Base-by-base conservation (phyloP, 345 rosid species). In the Aegle marmelos region DNA sequence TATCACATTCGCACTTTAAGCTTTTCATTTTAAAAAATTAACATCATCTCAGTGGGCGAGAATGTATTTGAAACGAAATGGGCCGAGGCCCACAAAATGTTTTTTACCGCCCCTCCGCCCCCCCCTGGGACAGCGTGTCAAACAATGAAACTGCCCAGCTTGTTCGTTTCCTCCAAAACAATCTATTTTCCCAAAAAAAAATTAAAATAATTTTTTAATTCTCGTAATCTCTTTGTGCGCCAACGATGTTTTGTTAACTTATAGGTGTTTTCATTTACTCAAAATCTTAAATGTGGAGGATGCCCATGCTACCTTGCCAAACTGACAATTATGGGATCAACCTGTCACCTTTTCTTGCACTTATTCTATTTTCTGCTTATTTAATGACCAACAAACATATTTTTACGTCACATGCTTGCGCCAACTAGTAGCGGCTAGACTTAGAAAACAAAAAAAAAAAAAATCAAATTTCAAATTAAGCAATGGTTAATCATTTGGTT, bases 121-220 rank as follows among this genome's bases (percentile, higher is more conserved):
- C n/a, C n/a, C n/a, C n/a, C n/a, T n/a, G n/a, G n/a, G n/a, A n/a
- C 64, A 33, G 17, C 25, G 64, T 36, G 75, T 37, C 67, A 30
- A 74, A 61, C 69, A 60, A 74, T 19, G 70, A 63, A 75, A 70
- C 78, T 72, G 65, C 24, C 78, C 63, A 17, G 25, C 9, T 66
- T 33, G 72, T 65, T 62, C 8, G 17, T 74, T 59, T 24, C 39
- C 34, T 11, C 50, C 16, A 13, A 13, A 45, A 37, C 11, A 45
- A 41, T 41, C 50, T 41, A 41, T 11, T 41, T 11, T 45, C 9
- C 4, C n/a, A 34, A 45, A 45, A 45, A 45, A 45, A 45, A 10
- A 11, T 45, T 45, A 45, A 45, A 45, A 45, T 45, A 13, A 45
- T 45, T 45, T 45, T 36, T 45, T 45, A 11, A 45, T 45, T 45